Evolutionary conservation across 257 asterid species (phyloP), one percentile per base, ranked within the genome.

Genomic region (Cruciata laevipes): DNA sequence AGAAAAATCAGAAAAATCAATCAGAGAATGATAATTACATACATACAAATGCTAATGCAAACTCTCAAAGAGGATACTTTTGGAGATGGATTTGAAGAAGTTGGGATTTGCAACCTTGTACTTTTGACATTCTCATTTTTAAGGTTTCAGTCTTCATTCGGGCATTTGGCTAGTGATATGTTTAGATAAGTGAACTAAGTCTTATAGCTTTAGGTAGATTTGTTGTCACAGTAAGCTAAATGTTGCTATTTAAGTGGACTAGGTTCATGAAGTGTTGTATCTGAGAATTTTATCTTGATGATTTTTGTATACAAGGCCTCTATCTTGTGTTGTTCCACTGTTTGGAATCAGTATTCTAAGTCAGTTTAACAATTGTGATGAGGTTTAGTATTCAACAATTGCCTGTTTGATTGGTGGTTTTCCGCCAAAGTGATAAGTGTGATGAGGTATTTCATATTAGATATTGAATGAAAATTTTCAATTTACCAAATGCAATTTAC

Each of bases 61-160:
- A 76, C 81, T 93, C 40, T 78, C 94, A n/a, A 93, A 88, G 86
- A 88, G 75, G 97, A 87, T 52, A 20, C 81, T 20, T 90, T 84
- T 73, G 98, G 93, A 57, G 97, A 90, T 47, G 55, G 55, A 47
- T 20, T 47, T 74, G 85, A 86, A 67, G 98, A 88, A 73, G 87
- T 90, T 21, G 91, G 83, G 71, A 82, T 93, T 69, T 90, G 98
- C 37, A 86, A 95, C 16, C 81, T 85, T 95, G 98, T 89, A 75
- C 17, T 66, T 66, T 27, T 12, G 25, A 21, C 23, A n/a, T 0
- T 20, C 13, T 18, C 0, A 0, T 18, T 20, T 53, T 20, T 52
- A 20, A 17, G 11, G 56, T 21, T 18, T 23, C 66, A 55, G 8
- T 23, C 51, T 27, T 7, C 63, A 6, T 12, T 13, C 18, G 14